Percentiles rank a stretch among this genome's conserved stretches.
Conservation (phyloP, 768 basidiomycete species). For the Lactarius deliciosus region DNA sequence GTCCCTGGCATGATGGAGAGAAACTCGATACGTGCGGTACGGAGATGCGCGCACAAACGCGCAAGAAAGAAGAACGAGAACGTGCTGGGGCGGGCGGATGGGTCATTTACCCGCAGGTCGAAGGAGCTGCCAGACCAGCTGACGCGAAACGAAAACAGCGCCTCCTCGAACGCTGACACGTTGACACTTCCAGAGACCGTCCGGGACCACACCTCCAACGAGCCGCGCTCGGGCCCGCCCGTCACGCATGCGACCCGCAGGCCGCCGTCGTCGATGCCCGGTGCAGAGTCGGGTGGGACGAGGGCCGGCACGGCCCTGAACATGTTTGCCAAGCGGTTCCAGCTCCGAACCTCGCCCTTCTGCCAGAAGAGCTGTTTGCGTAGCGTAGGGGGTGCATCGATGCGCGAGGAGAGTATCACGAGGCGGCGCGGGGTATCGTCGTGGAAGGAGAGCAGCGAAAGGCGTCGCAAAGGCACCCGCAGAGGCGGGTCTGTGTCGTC, state of each 20-base stretch:
- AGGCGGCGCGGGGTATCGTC: constrained; percentile 11
- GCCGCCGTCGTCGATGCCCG: background rate
- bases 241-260: background rate
- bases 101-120: too few species aligned
- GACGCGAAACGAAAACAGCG: constrained; percentile 11
- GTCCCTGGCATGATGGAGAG: background rate
- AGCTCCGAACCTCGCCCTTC: background rate
- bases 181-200: background rate
- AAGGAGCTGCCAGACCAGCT: constrained; percentile 8
- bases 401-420: constrained; percentile 6
- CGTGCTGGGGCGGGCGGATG: too few species aligned
- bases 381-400: constrained; percentile 11
- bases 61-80: constrained; percentile 16
- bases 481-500: background rate
- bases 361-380: constrained; percentile 21
- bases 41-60: constrained; percentile 5
- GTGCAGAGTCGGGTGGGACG: constrained; percentile 14
- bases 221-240: constrained; percentile 8
- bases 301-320: constrained; percentile 2
- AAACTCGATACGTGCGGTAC: background rate
- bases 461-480: constrained; percentile 1
- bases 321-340: constrained; percentile 10
- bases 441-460: constrained; percentile 13
- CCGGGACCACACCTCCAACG: constrained; percentile 2
- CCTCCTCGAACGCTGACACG: background rate